Base-by-base conservation (phyloP, 495 filamentous ascomycete species). In the Hypoxylon intermedium region DNA sequence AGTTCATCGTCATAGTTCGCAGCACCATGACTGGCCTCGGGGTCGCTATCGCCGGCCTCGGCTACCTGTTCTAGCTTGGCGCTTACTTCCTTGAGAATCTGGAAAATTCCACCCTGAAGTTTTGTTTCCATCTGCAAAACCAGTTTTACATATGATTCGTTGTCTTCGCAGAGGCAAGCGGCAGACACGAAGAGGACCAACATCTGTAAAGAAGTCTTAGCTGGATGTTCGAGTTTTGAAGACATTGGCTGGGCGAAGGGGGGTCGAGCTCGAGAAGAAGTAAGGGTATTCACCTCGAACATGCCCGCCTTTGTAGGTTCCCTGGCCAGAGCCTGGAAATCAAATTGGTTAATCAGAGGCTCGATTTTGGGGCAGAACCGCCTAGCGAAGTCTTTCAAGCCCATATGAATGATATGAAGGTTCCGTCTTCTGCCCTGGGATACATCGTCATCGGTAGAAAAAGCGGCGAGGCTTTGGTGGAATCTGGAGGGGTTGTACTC, bases 401-500 rank as follows among this genome's bases (percentile, higher is more conserved):
- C 60, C 30, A 69, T 59, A 18, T 69, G 56, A 20, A 71, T 71
- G 30, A 67, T 69, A 49, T 71, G 68, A 37, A 71, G 42, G 38
- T 58, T 69, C 53, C 68, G 58, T 23, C 63, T 56, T 31, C 59
- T 65, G 9, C 45, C 45, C 33, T 55, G 52, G 6, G 41, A 45
- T 45, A 33, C 13, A 51, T 67, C 66, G 23, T 52, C 53, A 19
- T 67, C 65, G 20, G 51, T 36, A 16, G 49, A 9, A 3, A 42
- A 60, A 23, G 60, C 57, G 13, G 58, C 58, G 19, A 66, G 45
- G 30, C 67, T 81, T 58, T 83, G 82, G 30, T 83, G 75, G 68
- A 94, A 91, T 70, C 87, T 87, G 6, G 84, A 77, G 18, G 82
- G 81, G 72, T 92, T 88, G 51, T 79, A 82, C 20, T 76, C 66